Evolutionary conservation across 257 asterid genomes (phyloP).

Genomic region (Nicotiana undulata): DNA sequence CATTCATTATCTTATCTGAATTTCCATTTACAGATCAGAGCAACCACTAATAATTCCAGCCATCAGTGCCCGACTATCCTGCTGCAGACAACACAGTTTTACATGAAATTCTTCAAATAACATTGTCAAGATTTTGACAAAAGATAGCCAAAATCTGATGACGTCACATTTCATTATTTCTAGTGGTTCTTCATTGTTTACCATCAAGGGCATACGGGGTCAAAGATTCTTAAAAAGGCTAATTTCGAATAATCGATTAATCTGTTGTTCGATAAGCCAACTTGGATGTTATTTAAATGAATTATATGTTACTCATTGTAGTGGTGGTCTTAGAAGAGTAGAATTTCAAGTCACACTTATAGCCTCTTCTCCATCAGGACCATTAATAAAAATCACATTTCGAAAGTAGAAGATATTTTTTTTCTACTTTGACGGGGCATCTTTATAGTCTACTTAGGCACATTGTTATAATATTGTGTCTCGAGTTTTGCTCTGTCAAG

Average conservation of each 20-base stretch:
- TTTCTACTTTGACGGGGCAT: not conserved
- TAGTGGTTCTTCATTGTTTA: not conserved
- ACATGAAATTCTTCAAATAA: not conserved
- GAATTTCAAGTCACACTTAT: not conserved
- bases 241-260: not conserved
- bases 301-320: not conserved
- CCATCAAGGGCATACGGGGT: not conserved
- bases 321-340: not conserved
- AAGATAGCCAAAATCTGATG: not conserved
- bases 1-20: constrained; percentile 45
- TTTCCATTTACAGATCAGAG: constrained; percentile 25
- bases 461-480: not conserved
- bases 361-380: too few relatives aligned
- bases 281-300: not conserved
- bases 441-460: not conserved
- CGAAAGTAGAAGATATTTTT: not conserved
- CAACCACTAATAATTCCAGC: not conserved
- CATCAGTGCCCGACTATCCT: not conserved
- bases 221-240: not conserved
- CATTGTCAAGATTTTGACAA: not conserved
- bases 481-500: not conserved
- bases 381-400: not conserved
- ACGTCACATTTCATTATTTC: not conserved
- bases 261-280: not conserved
- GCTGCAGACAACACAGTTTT: not conserved